Percentiles rank a stretch among this genome's conserved stretches.
Evolutionary conservation across 805 yeast species (phyloP).

Genomic region (Yamadazyma phyllophila): DNA sequence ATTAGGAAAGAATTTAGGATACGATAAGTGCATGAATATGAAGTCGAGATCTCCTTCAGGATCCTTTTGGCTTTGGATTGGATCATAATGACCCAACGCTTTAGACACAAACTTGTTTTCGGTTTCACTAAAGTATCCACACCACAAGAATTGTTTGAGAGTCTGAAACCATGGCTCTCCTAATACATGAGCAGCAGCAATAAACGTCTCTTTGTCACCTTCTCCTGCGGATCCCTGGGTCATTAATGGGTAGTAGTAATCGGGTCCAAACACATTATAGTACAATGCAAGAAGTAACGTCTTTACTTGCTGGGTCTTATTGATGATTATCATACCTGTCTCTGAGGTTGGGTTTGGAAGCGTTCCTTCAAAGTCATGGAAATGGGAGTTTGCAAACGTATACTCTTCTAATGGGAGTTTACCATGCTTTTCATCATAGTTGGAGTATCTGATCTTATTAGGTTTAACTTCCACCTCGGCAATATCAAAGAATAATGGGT

Average conservation of each 20-base stretch:
- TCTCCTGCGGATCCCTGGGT: slow-evolving; percentile 76
- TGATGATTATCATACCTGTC: slow-evolving; percentile 65
- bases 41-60: slow-evolving; percentile 18
- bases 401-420: slow-evolving; percentile 22
- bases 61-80: slow-evolving; percentile 21
- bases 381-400: slow-evolving; percentile 33
- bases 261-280: slow-evolving; percentile 65
- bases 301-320: slow-evolving; percentile 56
- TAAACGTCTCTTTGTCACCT: slow-evolving; percentile 78
- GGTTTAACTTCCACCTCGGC: slow-evolving; percentile 38
- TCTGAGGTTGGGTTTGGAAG: slow-evolving; percentile 68
- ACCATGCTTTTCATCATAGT: slow-evolving; percentile 36
- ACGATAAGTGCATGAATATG: slow-evolving; percentile 57
- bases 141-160: slow-evolving; percentile 42
- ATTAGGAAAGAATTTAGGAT: slow-evolving; percentile 46
- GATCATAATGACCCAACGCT: slow-evolving; percentile 43
- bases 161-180: slow-evolving; percentile 51
- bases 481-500: slow-evolving; percentile 57
- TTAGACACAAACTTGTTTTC: slow-evolving; percentile 31
- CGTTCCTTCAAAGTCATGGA: slow-evolving; percentile 62
- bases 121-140: slow-evolving; percentile 28
- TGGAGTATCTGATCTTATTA: slow-evolving; percentile 32
- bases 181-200: slow-evolving; percentile 61
- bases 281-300: slow-evolving; percentile 60
- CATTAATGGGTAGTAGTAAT: slow-evolving; percentile 62